Evolutionary conservation across 192 early-diverging fungal species (phyloP).

Genomic region (Backusella tarrabulga): DNA sequence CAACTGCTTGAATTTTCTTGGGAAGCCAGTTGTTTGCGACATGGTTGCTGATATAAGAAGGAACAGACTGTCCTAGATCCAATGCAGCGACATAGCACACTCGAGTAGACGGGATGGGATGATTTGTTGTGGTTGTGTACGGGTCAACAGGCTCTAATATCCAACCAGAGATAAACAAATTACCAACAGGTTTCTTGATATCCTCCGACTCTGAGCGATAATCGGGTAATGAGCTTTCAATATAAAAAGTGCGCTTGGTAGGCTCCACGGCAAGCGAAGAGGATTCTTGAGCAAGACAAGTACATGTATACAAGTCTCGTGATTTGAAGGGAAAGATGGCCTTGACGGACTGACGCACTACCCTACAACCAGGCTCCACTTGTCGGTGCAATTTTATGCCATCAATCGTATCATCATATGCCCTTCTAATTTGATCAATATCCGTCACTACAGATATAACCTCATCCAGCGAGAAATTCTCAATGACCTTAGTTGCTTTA

Average conservation of each 20-base stretch:
- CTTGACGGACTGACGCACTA: constrained; percentile 41
- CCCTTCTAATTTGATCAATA: constrained; percentile 28
- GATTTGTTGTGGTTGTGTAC: constrained; percentile 48
- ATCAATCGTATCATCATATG: constrained; percentile 40
- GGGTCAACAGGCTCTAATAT: constrained; percentile 51
- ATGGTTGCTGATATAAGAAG: constrained; percentile 45
- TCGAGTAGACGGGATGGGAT: constrained; percentile 52
- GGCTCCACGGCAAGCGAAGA: neutral
- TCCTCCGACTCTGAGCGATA: neutral
- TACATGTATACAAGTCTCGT: constrained; percentile 40
- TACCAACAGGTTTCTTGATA: constrained; percentile 26
- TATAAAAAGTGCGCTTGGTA: constrained; percentile 25
- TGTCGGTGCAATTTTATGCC: constrained; percentile 31
- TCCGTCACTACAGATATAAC: constrained; percentile 47
- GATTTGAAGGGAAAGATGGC: constrained; percentile 51
- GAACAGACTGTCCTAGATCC: constrained; percentile 47
- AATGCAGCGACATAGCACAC: constrained; percentile 45
- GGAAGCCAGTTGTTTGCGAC: constrained; percentile 35
- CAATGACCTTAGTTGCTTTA: constrained; percentile 50
- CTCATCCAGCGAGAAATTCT: constrained; percentile 50
- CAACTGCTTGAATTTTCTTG: constrained; percentile 44
- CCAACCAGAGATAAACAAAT: constrained; percentile 48
- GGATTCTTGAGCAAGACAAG: constrained; percentile 33
- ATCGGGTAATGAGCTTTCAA: constrained; percentile 27
- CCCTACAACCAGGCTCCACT: constrained; percentile 39